These are phyloP conservation scores for Euphorbia corollata DNA, from an alignment of 441 rosid species.

Conservation along the genomic window DNA sequence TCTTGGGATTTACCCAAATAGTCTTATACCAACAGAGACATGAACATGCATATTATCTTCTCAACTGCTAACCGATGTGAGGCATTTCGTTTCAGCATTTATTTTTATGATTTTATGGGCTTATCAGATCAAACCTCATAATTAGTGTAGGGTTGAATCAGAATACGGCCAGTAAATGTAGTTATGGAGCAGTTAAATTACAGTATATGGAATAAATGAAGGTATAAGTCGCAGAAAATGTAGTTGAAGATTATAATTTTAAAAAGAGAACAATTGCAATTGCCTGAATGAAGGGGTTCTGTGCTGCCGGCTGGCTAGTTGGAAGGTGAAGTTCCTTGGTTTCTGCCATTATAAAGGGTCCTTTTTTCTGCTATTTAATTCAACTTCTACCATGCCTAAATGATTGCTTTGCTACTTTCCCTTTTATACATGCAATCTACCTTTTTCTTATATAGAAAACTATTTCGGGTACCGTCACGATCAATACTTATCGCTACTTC, in stretches of 20 bases:
- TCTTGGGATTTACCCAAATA: too few species aligned
- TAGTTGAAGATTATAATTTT: background rate
- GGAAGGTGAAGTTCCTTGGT: conserved; percentile 12
- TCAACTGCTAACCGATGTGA: too few species aligned
- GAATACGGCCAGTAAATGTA: background rate
- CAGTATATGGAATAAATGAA: background rate
- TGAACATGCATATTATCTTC: too few species aligned
- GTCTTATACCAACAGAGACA: too few species aligned
- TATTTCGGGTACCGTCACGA: too few species aligned
- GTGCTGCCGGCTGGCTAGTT: background rate
- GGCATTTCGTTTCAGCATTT: too few species aligned
- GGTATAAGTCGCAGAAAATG: background rate
- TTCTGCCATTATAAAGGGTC: background rate
- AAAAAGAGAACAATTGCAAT: conserved; percentile 6
- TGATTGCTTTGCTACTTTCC: conserved; percentile 15
- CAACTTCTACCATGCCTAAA: background rate
- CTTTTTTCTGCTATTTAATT: conserved; percentile 8
- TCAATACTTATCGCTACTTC: too few species aligned
- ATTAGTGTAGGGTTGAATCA: background rate
- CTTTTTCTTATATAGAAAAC: too few species aligned
- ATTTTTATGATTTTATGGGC: background rate
- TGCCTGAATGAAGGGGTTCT: conserved; percentile 17
- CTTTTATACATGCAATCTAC: conserved; percentile 1
- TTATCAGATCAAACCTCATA: background rate
- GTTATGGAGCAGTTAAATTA: background rate